Conservation (phyloP, 768 basidiomycete genomes). For the Pisolithus orientalis region DNA sequence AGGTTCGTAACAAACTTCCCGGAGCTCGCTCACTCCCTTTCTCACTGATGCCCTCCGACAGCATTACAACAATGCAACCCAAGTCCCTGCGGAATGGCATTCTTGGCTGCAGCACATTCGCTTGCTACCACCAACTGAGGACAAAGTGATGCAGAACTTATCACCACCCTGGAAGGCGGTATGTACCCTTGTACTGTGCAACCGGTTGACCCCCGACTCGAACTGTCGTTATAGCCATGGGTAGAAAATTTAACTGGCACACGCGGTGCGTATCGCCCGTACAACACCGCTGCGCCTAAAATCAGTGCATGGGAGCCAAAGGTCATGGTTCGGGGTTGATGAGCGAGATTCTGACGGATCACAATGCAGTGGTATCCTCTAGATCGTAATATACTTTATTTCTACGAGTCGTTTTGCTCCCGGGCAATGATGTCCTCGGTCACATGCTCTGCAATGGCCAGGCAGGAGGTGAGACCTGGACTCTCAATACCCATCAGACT, state of each 20-base stretch:
- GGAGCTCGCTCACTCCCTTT: constrained; percentile 1
- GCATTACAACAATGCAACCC: constrained; percentile 87
- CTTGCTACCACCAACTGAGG: constrained; percentile 69
- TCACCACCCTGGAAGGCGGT: constrained; percentile 84
- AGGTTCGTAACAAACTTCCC: constrained; percentile 42
- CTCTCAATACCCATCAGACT: constrained; percentile 88
- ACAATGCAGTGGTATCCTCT: neutral
- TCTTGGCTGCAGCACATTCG: constrained; percentile 93
- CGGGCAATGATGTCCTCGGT: constrained; percentile 50
- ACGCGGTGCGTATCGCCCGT: constrained; percentile 81
- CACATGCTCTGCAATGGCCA: constrained; percentile 84
- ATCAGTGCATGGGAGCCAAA: constrained; percentile 80
- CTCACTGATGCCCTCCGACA: constrained; percentile 21
- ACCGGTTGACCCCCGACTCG: too few species aligned
- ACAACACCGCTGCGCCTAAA: constrained; percentile 84
- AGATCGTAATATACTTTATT: neutral
- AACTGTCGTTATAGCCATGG: constrained; percentile 50
- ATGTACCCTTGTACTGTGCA: constrained; percentile 25
- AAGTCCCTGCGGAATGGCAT: constrained; percentile 96
- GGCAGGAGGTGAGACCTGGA: constrained; percentile 81
- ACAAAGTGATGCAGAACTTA: constrained; percentile 59
- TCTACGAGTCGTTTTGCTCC: neutral
- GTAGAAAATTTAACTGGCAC: constrained; percentile 91
- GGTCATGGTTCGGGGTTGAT: constrained; percentile 40
- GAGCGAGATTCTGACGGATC: neutral